Evolutionary conservation across 2,329 filamentous ascomycete species (phyloP).

Genomic region (Hymenoscyphus infarciens): DNA sequence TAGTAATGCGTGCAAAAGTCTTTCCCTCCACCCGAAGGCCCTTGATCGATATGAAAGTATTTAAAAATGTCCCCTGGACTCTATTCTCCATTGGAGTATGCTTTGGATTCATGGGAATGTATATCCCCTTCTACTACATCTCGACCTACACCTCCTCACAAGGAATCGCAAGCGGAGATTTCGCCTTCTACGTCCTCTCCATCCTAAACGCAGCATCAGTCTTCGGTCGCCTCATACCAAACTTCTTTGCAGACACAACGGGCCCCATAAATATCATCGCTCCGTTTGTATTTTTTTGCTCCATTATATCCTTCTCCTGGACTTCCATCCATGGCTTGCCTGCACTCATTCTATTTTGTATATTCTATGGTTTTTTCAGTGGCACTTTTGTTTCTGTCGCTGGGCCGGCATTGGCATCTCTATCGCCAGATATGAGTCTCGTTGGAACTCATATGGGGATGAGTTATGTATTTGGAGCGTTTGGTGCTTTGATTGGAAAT

Average conservation of each 20-base stretch:
- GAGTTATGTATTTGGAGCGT: slow-evolving; percentile 46
- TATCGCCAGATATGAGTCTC: slow-evolving; percentile 41
- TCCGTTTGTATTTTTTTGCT: slow-evolving; percentile 46
- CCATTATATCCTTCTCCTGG: slow-evolving; percentile 50
- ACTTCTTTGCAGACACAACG: slow-evolving; percentile 48
- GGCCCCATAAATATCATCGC: slow-evolving; percentile 47
- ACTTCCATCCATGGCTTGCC: slow-evolving; percentile 47
- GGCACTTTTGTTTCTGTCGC: slow-evolving; percentile 53
- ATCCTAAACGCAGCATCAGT: slow-evolving; percentile 38
- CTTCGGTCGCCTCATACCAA: slow-evolving; percentile 52
- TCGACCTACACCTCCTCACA: slow-evolving; percentile 26
- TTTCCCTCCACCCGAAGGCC: slow-evolving; percentile 18
- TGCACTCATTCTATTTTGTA: slow-evolving; percentile 58
- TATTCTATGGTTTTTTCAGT: slow-evolving; percentile 65
- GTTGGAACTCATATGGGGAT: slow-evolving; percentile 53
- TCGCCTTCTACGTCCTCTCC: slow-evolving; percentile 21
- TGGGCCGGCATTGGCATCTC: slow-evolving; percentile 16
- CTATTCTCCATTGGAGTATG: slow-evolving; percentile 20
- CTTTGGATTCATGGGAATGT: slow-evolving; percentile 43
- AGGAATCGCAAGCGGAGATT: slow-evolving; percentile 37
- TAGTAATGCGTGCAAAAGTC: slow-evolving; percentile 23
- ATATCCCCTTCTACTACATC: slow-evolving; percentile 49
- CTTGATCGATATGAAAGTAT: slow-evolving; percentile 19
- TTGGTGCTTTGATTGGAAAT: slow-evolving; percentile 36
- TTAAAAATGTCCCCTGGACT: slow-evolving; percentile 26